Percentiles rank a stretch among this genome's conserved stretches.
Conservation (phyloP, 1,284 basidiomycete genomes). For the Ustilago lituana region DNA sequence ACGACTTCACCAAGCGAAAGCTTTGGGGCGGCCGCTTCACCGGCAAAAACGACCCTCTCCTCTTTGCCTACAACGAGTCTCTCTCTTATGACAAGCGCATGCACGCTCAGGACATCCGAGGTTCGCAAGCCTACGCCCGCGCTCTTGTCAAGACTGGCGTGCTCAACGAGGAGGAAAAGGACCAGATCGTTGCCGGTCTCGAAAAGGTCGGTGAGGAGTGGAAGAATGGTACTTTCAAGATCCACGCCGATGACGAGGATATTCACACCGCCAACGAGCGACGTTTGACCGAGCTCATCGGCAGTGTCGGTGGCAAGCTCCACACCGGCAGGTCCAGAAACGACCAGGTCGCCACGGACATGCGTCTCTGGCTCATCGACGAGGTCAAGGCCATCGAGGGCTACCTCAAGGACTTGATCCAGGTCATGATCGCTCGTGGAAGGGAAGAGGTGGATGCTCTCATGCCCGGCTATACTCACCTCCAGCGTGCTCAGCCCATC, state of each 20-base stretch:
- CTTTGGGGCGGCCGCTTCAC: slow-evolving; percentile 67
- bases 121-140: slow-evolving; percentile 94
- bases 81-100: slow-evolving; percentile 93
- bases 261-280: slow-evolving; percentile 99
- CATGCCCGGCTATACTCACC: slow-evolving; percentile 94
- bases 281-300: slow-evolving; percentile 89
- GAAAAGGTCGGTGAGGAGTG: slow-evolving; percentile 83
- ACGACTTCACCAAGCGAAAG: slow-evolving; percentile 65
- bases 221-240: slow-evolving; percentile 69
- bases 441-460: slow-evolving; percentile 89
- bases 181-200: slow-evolving; percentile 81
- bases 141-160: slow-evolving; percentile 82
- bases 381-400: slow-evolving; percentile 78
- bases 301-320: slow-evolving; percentile 69
- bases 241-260: slow-evolving; percentile 85
- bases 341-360: slow-evolving; percentile 97
- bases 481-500: slow-evolving; percentile 87
- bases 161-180: slow-evolving; percentile 76
- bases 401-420: slow-evolving; percentile 81
- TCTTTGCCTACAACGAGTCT: slow-evolving; percentile 71
- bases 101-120: slow-evolving; percentile 88
- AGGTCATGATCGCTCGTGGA: slow-evolving; percentile 88
- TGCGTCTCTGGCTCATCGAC: slow-evolving; percentile 92
- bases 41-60: slow-evolving; percentile 63
- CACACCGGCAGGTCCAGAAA: slow-evolving; percentile 96